A percentile compares a stretch with the other conserved stretches of the same genome.
Conservation (phyloP, 305 asterid species). For the Fraxinus latifolia region DNA sequence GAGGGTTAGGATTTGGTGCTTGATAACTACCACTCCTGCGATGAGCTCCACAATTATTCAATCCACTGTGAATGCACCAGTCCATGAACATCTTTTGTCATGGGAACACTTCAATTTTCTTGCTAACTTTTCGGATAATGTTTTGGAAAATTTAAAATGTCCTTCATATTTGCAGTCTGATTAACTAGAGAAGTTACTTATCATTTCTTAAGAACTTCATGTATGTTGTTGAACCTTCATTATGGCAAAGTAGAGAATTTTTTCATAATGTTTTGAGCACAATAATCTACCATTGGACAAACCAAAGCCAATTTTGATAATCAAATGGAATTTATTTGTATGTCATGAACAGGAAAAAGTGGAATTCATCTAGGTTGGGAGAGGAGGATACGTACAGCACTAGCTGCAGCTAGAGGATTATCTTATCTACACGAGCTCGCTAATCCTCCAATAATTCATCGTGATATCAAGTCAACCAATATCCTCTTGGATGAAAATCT, state of each 20-base stretch:
- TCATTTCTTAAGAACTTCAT: background rate
- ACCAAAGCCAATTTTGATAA: background rate
- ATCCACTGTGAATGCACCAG: background rate
- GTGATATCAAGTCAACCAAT: conserved; percentile 83
- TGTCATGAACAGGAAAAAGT: conserved; percentile 50
- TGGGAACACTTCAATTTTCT: background rate
- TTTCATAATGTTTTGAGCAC: background rate
- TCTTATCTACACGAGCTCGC: conserved; percentile 89
- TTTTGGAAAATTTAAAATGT: background rate
- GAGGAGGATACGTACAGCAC: conserved; percentile 66
- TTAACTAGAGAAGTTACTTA: background rate
- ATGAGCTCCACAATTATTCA: background rate
- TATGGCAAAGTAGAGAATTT: background rate
- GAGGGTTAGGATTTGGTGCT: background rate
- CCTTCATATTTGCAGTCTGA: background rate
- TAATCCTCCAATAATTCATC: conserved; percentile 84
- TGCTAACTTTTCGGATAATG: background rate
- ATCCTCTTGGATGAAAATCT: conserved; percentile 76
- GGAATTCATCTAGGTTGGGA: conserved; percentile 83
- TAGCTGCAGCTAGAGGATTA: conserved; percentile 92
- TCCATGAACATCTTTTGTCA: background rate
- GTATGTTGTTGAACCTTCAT: background rate
- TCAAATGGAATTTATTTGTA: background rate
- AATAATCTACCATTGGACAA: background rate
- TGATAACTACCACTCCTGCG: background rate